A percentile compares a stretch with the other conserved stretches of the same genome.
Conservation (phyloP, 257 asterid species). For the Solanum appendiculatum region DNA sequence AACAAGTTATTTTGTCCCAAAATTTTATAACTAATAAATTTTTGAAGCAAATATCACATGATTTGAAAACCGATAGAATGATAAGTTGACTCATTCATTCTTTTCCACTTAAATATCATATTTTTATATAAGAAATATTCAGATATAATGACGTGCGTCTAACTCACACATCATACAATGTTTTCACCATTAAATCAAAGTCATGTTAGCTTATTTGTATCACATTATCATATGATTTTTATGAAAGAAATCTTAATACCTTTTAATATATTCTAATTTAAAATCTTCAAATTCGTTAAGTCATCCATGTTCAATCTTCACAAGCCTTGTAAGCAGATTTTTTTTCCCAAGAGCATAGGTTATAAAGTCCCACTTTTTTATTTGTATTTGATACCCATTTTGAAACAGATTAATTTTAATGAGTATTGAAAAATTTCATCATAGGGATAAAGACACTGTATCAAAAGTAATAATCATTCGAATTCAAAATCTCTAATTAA, state of each 20-base stretch:
- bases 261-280: neutral
- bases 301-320: neutral
- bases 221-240: neutral
- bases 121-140: fast-evolving
- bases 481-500: no score
- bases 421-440: neutral
- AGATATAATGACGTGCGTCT: neutral
- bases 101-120: neutral
- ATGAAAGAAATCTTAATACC: neutral
- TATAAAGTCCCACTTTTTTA: neutral
- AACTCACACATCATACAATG: neutral
- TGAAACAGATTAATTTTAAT: neutral
- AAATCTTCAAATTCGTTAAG: neutral
- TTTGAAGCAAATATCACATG: neutral
- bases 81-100: no score
- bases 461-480: neutral
- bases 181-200: neutral
- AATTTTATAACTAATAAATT: no score
- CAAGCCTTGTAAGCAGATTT: neutral
- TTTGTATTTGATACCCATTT: neutral
- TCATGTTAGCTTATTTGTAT: neutral
- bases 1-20: no score
- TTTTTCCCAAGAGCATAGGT: neutral
- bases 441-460: neutral
- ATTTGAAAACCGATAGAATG: neutral